These are phyloP conservation scores for Termitomyces sp. DNA, from an alignment of 768 basidiomycete species.

Conservation along the genomic window DNA sequence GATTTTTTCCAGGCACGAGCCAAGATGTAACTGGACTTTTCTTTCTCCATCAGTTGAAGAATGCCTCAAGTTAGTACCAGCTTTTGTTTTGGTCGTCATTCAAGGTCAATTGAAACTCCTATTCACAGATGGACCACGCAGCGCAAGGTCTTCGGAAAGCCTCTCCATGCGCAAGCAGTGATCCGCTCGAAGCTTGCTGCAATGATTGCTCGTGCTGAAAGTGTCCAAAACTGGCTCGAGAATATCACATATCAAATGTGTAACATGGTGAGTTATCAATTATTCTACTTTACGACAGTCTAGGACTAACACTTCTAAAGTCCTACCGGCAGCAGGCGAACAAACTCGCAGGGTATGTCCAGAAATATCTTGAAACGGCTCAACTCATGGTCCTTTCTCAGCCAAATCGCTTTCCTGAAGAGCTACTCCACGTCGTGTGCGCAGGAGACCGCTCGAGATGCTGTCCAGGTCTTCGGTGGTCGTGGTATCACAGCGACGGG, in stretches of 20 bases:
- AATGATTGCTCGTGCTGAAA: conserved; percentile 78
- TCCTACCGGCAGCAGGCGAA: conserved; percentile 73
- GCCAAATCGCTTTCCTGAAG: conserved; percentile 72
- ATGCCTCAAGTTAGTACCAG: conserved; percentile 58
- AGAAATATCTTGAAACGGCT: background rate
- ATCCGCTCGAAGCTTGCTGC: conserved; percentile 82
- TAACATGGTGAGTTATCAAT: conserved; percentile 46
- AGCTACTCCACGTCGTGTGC: conserved; percentile 57
- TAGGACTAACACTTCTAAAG: conserved; percentile 1
- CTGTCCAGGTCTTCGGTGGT: conserved; percentile 72
- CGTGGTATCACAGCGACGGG: conserved; percentile 81
- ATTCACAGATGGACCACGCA: conserved; percentile 71
- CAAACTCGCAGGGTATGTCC: conserved; percentile 64
- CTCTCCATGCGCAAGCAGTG: conserved; percentile 76
- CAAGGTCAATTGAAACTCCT: background rate
- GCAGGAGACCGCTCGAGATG: conserved; percentile 59
- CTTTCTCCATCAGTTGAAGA: conserved; percentile 59
- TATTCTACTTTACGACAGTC: background rate
- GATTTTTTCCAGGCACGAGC: background rate
- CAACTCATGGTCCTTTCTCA: conserved; percentile 11
- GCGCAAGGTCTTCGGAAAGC: conserved; percentile 90
- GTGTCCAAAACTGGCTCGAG: conserved; percentile 74
- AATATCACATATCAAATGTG: conserved; percentile 86
- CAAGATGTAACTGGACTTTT: background rate
- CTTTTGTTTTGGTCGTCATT: background rate